A percentile compares a stretch with the other conserved stretches of the same genome.
Evolutionary conservation across 352 stramenopile species (phyloP).

Genomic region (Pythium phragmitis): DNA sequence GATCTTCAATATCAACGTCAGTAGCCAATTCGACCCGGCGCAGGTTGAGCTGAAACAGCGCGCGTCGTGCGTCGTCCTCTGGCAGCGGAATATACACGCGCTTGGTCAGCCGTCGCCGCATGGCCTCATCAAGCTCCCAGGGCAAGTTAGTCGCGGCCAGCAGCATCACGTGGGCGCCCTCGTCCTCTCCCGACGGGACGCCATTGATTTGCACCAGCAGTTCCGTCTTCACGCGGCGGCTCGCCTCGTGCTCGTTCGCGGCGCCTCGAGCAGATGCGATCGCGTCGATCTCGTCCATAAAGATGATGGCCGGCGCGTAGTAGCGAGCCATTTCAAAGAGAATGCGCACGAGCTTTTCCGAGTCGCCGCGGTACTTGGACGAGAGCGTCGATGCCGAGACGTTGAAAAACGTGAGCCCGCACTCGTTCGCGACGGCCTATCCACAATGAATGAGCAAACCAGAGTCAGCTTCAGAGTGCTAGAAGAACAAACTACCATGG

Average conservation of each 20-base stretch:
- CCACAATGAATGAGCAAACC: neutral
- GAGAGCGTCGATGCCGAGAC: constrained; percentile 91
- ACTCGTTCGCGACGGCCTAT: constrained; percentile 97
- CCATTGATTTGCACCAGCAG: constrained; percentile 98
- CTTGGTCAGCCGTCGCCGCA: constrained; percentile 92
- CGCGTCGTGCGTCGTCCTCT: constrained; percentile 39
- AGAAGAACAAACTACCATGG: neutral
- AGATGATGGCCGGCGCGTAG: constrained; percentile 97
- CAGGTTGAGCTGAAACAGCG: constrained; percentile 79
- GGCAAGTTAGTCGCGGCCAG: constrained; percentile 92
- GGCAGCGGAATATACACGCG: constrained; percentile 69
- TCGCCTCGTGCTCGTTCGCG: constrained; percentile 69
- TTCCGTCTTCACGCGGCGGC: constrained; percentile 92
- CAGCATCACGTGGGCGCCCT: constrained; percentile 79
- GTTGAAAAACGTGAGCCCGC: constrained; percentile 98
- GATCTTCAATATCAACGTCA: constrained; percentile 72
- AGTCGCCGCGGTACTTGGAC: constrained; percentile 94
- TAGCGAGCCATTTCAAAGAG: constrained; percentile 98
- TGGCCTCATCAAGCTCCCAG: constrained; percentile 92
- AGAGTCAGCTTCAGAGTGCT: neutral
- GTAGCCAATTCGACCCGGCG: constrained; percentile 72
- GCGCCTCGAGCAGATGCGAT: constrained; percentile 80
- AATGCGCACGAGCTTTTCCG: constrained; percentile 95
- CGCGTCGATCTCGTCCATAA: constrained; percentile 98
- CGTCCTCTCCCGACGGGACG: constrained; percentile 47